Conservation (phyloP, 2,329 filamentous ascomycete species). For the Boeremia lycopersici region DNA sequence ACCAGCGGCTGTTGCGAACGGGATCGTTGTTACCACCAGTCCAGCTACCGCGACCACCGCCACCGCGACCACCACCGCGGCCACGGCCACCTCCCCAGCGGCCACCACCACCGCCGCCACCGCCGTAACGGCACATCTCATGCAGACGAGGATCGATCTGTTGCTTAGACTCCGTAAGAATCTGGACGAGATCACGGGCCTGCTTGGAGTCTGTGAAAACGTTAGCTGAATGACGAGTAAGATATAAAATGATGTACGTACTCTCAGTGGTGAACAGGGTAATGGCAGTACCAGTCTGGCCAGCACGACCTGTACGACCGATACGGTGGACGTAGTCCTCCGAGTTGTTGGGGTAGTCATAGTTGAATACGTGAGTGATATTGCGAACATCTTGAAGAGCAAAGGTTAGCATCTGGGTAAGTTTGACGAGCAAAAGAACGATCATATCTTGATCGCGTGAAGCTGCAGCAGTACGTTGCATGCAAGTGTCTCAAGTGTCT, state of each 20-base stretch:
- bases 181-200: slow-evolving; percentile 92
- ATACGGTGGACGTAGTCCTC: slow-evolving; percentile 74
- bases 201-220: slow-evolving; percentile 56
- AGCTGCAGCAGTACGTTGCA: slow-evolving; percentile 59
- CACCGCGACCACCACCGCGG: slow-evolving; percentile 64
- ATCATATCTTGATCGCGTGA: slow-evolving; percentile 65
- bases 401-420: slow-evolving; percentile 75
- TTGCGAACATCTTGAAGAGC: slow-evolving; percentile 95
- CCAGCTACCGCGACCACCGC: slow-evolving; percentile 48
- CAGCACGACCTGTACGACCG: slow-evolving; percentile 72
- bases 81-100: slow-evolving; percentile 72
- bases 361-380: slow-evolving; percentile 99
- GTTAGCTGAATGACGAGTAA: slow-evolving; percentile 34
- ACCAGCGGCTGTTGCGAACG: slow-evolving; percentile 51
- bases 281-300: slow-evolving; percentile 93
- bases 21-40: slow-evolving; percentile 49
- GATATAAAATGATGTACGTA: slow-evolving; percentile 60
- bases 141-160: slow-evolving; percentile 93
- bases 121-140: slow-evolving; percentile 94
- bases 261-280: slow-evolving; percentile 99
- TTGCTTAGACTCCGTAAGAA: slow-evolving; percentile 96
- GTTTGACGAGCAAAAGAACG: slow-evolving; percentile 51
- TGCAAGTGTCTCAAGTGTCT: slow-evolving; percentile 67
- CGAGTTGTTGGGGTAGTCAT: slow-evolving; percentile 97
- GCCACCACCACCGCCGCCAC: slow-evolving; percentile 75